Base-by-base conservation (phyloP, 768 basidiomycete species). In the Kwoniella dendrophila region DNA sequence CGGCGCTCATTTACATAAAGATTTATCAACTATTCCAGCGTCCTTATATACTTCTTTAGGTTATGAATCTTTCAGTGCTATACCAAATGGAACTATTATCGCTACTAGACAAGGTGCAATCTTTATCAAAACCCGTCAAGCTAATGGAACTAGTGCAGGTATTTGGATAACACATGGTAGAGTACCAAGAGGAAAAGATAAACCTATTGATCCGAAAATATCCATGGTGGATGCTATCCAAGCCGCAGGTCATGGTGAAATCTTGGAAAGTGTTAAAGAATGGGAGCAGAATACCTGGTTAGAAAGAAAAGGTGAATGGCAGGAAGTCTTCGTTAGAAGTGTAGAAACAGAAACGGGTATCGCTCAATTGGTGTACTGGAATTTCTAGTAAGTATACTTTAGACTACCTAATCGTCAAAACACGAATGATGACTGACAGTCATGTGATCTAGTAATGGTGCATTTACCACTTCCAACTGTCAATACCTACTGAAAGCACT, bases 141-240 rank as follows among this genome's bases (percentile, higher is more conserved):
- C 27, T 2, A 27, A 52, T n/a, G 59, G 34, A 24, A 26, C 34
- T 4, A 32, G 3, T 29, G 62, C 60, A 2, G 74, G 64, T 4
- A 49, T 75, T 5, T 77, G 75, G 75, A 71, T 77, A 40, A 74
- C 71, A 7, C 71, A 72, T 36, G 75, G 71, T 44, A 56, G 75
- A 50, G 54, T 70, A n/a, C 75, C 73, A 3, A 71, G 69, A 53
- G 63, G 62, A 16, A 62, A 55, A 26, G 63, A 59, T 22, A 69
- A 59, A 26, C 65, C 70, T 0, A 60, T 77, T 3, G 72, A 70
- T 27, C 73, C 75, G 0, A 77, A 75, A 43, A 57, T 77, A 5
- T 67, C 68, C 5, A 68, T 73, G 51, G 68, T 63, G 2, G 56
- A 68, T 22, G 75, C 70, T n/a, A 64, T 74, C 18, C n/a, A 16